phyloP scores from a whole-genome alignment of 305 asterid genomes.

The Solanum chacoense region DNA sequence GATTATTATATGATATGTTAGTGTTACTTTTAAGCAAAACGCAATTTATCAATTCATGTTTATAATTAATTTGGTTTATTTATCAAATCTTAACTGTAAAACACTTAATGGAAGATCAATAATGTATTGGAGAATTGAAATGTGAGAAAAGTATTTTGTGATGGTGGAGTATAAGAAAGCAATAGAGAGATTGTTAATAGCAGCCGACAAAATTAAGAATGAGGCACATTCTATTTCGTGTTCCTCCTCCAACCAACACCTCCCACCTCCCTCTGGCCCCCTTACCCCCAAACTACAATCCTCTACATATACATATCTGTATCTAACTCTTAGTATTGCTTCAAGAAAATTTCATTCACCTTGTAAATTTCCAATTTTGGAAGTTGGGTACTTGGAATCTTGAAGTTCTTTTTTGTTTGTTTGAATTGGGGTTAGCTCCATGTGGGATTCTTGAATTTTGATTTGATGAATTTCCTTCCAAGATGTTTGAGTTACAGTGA shows the following conservation, averaged over 20 bases:
- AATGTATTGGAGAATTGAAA: neutral
- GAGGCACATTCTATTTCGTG: conserved; percentile 6
- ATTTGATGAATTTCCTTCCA: conserved; percentile 27
- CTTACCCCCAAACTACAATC: neutral
- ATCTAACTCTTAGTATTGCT: neutral
- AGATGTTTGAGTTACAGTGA: conserved; percentile 17
- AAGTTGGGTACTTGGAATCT: neutral
- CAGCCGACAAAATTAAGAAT: conserved; percentile 4
- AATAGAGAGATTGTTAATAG: neutral
- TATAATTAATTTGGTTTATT: too few species aligned
- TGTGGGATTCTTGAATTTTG: conserved; percentile 13
- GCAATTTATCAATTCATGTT: too few species aligned
- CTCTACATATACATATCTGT: neutral
- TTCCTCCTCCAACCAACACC: conserved; percentile 14
- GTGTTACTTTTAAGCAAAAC: too few species aligned
- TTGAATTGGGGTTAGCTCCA: neutral
- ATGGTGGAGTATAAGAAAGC: neutral
- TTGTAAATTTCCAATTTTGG: neutral
- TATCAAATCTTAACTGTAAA: neutral
- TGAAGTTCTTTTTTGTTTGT: neutral
- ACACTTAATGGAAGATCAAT: too few species aligned
- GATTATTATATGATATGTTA: too few species aligned
- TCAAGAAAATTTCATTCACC: neutral
- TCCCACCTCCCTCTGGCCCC: conserved; percentile 4
- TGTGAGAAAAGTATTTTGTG: neutral